phyloP scores from a whole-genome alignment of 768 basidiomycete species.

The Psilocybe tampanensis region DNA sequence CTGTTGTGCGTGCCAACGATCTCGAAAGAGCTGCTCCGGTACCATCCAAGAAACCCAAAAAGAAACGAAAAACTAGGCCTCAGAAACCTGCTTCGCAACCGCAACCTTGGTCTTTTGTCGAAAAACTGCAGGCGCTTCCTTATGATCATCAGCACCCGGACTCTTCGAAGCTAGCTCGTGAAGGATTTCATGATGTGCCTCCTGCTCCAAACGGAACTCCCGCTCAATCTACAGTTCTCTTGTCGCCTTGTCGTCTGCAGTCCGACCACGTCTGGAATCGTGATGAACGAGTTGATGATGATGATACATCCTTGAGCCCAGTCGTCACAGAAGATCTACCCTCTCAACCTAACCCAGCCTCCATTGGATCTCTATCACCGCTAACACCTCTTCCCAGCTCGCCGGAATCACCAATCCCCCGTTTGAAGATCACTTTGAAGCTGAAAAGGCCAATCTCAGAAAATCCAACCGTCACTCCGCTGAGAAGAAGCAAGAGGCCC shows the following conservation, averaged over 20 bases:
- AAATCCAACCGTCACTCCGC: conserved; percentile 8
- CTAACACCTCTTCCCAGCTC: conserved; percentile 28
- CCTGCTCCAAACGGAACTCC: background rate
- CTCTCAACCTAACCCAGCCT: background rate
- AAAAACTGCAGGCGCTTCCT: conserved; percentile 16
- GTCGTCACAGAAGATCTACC: background rate
- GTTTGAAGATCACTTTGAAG: conserved; percentile 18
- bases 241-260: conserved; percentile 17
- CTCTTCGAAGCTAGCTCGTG: background rate
- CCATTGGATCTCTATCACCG: conserved; percentile 23
- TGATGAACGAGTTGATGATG: background rate
- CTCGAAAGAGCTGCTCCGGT: conserved; percentile 16
- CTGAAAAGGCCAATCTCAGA: conserved; percentile 17
- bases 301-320: background rate
- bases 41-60: conserved; percentile 4
- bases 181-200: background rate
- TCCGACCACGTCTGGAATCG: background rate
- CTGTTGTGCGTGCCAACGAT: conserved; percentile 16
- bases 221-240: conserved; percentile 7
- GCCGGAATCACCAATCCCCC: conserved; percentile 7
- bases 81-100: conserved; percentile 5
- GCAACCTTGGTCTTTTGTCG: conserved; percentile 16
- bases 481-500: conserved; percentile 23
- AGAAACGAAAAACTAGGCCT: conserved; percentile 12
- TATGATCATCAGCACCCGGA: background rate